Conservation (phyloP, 2,329 filamentous ascomycete genomes). For the Trichoderma sp. region DNA sequence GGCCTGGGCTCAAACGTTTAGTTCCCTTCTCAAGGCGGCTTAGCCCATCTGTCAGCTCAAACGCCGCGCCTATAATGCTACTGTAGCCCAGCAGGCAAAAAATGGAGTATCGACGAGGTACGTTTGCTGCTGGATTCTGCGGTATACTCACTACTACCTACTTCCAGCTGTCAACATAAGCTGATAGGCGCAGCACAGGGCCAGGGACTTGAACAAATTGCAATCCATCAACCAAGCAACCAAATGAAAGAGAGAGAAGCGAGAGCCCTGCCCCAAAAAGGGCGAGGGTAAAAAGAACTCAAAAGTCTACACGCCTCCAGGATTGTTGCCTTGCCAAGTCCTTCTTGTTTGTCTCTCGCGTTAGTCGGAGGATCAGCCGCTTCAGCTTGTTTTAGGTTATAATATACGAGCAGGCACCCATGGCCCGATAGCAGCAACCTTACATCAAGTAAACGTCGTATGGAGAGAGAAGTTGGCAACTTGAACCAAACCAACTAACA, state of each 20-base stretch:
- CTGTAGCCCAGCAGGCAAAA: background rate
- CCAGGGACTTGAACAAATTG: background rate
- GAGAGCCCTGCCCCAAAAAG: background rate
- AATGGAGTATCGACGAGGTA: background rate
- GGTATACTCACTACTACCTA: background rate
- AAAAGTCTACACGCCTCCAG: background rate
- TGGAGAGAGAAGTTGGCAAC: background rate
- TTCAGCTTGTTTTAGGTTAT: background rate
- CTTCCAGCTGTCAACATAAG: background rate
- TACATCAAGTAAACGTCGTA: background rate
- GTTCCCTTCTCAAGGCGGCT: conserved; percentile 8
- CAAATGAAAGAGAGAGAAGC: no score
- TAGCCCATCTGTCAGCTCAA: conserved; percentile 17
- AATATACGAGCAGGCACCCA: background rate
- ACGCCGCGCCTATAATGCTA: background rate
- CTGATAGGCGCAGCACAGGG: background rate
- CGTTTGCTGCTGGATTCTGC: no score
- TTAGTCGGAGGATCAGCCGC: background rate
- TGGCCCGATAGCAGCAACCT: background rate
- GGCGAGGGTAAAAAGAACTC: background rate
- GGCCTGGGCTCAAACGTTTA: background rate
- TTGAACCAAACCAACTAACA: background rate
- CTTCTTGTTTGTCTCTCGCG: background rate
- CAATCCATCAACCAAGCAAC: background rate
- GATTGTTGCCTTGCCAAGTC: background rate